phyloP scores from a whole-genome alignment of 2,329 filamentous ascomycete species.

The Acrodontium crateriforme region DNA sequence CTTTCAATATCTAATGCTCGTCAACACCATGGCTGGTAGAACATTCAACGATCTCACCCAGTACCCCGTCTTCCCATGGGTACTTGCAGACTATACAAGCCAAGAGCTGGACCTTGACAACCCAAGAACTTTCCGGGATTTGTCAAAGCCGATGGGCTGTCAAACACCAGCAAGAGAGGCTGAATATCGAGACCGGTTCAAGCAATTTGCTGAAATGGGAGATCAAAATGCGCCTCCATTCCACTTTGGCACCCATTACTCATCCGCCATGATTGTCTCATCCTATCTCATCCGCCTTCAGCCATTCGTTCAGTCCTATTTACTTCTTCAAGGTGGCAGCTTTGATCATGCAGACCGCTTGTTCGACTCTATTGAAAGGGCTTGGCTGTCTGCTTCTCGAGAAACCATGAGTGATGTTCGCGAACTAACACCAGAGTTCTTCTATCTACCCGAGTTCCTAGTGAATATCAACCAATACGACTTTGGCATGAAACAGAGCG shows the following conservation, averaged over 20 bases:
- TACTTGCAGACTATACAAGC: slow-evolving; percentile 89
- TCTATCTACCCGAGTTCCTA: slow-evolving; percentile 88
- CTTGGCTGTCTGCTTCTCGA: slow-evolving; percentile 79
- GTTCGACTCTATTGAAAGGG: slow-evolving; percentile 83
- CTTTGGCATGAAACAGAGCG: slow-evolving; percentile 76
- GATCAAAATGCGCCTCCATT: slow-evolving; percentile 65
- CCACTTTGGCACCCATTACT: slow-evolving; percentile 97
- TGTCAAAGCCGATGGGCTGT: slow-evolving; percentile 93
- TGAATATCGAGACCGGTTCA: slow-evolving; percentile 73
- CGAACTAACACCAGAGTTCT: slow-evolving; percentile 93
- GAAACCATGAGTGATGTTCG: slow-evolving; percentile 90
- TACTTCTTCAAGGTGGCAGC: slow-evolving; percentile 83
- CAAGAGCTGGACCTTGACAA: slow-evolving; percentile 79
- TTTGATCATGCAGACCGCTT: slow-evolving; percentile 94
- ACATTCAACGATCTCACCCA: slow-evolving; percentile 98
- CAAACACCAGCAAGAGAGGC: slow-evolving; percentile 63
- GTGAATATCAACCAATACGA: slow-evolving; percentile 91
- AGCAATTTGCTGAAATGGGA: slow-evolving; percentile 79
- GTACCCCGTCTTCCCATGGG: slow-evolving; percentile 96
- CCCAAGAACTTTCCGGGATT: slow-evolving; percentile 72
- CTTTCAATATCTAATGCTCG: slow-evolving; percentile 96
- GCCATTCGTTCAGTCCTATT: slow-evolving; percentile 90
- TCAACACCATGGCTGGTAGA: slow-evolving; percentile 92
- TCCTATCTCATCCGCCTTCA: slow-evolving; percentile 91
- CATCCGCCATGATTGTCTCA: slow-evolving; percentile 95